These are phyloP conservation scores for Teratosphaeriaceae sp. DNA, from an alignment of 2,329 filamentous ascomycete genomes.

Conservation along the genomic window DNA sequence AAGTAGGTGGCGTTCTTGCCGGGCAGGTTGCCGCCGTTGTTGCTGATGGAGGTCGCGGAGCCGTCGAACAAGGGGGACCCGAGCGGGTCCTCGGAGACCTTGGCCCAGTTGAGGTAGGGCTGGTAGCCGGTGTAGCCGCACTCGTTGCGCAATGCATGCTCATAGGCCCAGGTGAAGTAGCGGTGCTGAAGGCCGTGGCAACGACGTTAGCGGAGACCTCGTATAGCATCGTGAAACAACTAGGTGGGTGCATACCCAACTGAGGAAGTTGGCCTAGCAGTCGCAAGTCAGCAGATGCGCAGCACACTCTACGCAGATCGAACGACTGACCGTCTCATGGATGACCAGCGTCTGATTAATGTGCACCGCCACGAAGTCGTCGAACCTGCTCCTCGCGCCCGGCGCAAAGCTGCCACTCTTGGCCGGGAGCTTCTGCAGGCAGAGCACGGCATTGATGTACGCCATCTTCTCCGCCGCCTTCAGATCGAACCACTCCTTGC, in stretches of 20 bases:
- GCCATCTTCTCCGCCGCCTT: conserved; percentile 18
- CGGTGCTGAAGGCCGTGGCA: no score
- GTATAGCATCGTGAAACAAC: no score
- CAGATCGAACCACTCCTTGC: conserved; percentile 37
- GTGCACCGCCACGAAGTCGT: conserved; percentile 25
- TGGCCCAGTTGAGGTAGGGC: conserved; percentile 49
- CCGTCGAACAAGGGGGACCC: conserved; percentile 52
- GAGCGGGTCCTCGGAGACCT: conserved; percentile 36
- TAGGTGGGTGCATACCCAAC: no score
- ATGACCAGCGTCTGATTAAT: conserved; percentile 22
- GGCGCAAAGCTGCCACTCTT: conserved; percentile 13
- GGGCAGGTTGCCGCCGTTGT: conserved; percentile 21
- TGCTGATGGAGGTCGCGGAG: conserved; percentile 36
- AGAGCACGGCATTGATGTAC: conserved; percentile 27
- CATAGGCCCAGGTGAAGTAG: conserved; percentile 37
- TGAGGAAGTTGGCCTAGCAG: conserved; percentile 27
- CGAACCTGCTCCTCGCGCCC: conserved; percentile 22
- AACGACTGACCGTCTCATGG: conserved; percentile 16
- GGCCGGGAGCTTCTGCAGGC: conserved; percentile 22
- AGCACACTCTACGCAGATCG: not conserved
- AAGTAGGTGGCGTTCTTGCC: conserved; percentile 6
- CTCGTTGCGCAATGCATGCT: conserved; percentile 35
- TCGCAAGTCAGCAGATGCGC: not conserved
- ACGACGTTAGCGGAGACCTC: no score
- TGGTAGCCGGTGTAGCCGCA: conserved; percentile 38